Conservation (phyloP, 345 rosid species). For the Alliaria petiolata region DNA sequence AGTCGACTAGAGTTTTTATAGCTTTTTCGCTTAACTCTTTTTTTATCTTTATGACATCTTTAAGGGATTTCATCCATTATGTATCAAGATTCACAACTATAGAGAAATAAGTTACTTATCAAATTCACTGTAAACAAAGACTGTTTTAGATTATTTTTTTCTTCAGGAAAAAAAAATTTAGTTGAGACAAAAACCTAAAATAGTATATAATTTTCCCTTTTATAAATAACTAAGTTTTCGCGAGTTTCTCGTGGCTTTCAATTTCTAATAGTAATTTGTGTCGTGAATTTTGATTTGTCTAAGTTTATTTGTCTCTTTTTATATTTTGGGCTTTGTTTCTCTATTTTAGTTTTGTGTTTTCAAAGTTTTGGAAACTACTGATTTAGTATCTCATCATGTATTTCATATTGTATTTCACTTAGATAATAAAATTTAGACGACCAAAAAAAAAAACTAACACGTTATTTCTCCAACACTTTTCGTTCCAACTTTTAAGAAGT, state of each 20-base stretch:
- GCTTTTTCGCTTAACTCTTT: not conserved
- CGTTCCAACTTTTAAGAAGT: not conserved
- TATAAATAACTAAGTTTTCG: not conserved
- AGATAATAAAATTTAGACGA: too few relatives aligned
- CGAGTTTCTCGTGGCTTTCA: too few relatives aligned
- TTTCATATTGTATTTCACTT: too few relatives aligned
- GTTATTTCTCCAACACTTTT: not conserved
- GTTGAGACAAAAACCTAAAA: not conserved
- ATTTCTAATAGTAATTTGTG: too few relatives aligned
- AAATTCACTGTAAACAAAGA: too few relatives aligned
- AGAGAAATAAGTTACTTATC: constrained; percentile 1
- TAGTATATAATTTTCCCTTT: not conserved
- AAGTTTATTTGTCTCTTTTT: too few relatives aligned
- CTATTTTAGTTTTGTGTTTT: too few relatives aligned
- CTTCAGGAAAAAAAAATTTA: not conserved
- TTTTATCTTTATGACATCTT: constrained; percentile 1
- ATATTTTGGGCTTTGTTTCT: too few relatives aligned
- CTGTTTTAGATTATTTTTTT: not conserved
- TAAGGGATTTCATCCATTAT: constrained; percentile 2
- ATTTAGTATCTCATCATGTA: too few relatives aligned
- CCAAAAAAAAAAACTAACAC: too few relatives aligned
- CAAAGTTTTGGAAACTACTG: too few relatives aligned
- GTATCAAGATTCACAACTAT: not conserved
- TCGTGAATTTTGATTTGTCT: too few relatives aligned
- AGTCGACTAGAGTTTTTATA: not conserved